These are phyloP conservation scores for Sclerotinia spermophila DNA, from an alignment of 2,329 filamentous ascomycete genomes.

Conservation along the genomic window DNA sequence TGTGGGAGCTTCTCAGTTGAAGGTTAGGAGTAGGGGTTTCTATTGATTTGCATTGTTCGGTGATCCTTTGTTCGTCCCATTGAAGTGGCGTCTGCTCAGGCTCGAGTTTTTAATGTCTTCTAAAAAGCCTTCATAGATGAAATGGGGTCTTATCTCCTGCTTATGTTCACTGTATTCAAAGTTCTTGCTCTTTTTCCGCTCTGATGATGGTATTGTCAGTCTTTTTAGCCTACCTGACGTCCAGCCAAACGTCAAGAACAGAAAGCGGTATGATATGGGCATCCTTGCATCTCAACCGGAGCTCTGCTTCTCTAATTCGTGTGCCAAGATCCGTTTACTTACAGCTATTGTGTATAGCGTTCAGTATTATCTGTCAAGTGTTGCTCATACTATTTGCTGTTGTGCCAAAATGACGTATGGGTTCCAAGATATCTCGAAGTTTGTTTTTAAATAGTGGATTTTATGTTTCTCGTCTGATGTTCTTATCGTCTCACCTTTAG, in stretches of 20 bases:
- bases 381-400: not conserved
- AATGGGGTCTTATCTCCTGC: not conserved
- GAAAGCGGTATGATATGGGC: too few relatives aligned
- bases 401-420: not conserved
- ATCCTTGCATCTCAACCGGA: not conserved
- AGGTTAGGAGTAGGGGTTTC: slow-evolving; percentile 33
- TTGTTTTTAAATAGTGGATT: too few relatives aligned
- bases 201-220: not conserved
- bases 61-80: not conserved
- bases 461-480: not conserved
- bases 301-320: too few relatives aligned
- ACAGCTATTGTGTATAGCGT: not conserved
- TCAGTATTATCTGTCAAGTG: too few relatives aligned
- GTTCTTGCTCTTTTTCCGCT: not conserved
- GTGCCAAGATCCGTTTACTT: not conserved
- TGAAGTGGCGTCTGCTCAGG: not conserved
- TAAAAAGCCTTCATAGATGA: not conserved
- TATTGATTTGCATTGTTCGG: not conserved
- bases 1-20: slow-evolving; percentile 45
- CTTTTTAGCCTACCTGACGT: not conserved
- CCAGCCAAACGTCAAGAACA: not conserved
- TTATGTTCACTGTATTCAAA: not conserved
- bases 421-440: not conserved
- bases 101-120: not conserved
- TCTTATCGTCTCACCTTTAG: not conserved